Base-by-base conservation (phyloP, 1,284 basidiomycete species). In the Puccinia sorghi region DNA sequence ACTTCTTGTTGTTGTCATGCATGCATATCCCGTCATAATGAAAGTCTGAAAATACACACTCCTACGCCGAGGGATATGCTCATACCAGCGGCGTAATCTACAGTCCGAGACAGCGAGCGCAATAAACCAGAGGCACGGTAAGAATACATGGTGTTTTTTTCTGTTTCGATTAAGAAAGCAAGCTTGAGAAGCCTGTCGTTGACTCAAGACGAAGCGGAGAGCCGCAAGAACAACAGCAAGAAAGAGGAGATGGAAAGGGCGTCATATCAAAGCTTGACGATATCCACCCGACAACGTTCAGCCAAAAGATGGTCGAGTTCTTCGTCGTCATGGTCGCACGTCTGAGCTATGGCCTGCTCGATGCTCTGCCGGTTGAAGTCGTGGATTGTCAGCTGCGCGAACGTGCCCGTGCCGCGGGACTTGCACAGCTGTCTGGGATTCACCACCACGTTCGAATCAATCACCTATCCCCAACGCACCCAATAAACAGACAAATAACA, bases 371-470 rank as follows among this genome's bases (percentile, higher is more conserved):
- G 79, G 52, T 81, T 80, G 54, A 82, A 80, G n/a, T 83, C 82
- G 37, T 83, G 81, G 48, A 84, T 82, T 25, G 82, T 82, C 13
- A 84, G 72, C 20, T 82, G 79, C 15, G 82, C 83, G 37, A 81
- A 84, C 9, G 83, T 83, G 1, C 83, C 83, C 0, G 87, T 41
- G 87, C 87, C 83, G 90, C 90, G 25, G 86, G 86, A 72, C 91
- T 83, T 83, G 87, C 90, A 0, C 90, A 90, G 3, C n/a, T 77
- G 74, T 48, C 64, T 52, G 2, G 74, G 74, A 32, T 77, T 77
- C 17, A 70, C 64, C 3, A 77, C 56, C 4, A 77, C 64, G 22
- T 64, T 77, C 12, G 74, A 77, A 27, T 77, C 74, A 22, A 77
- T 56, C 11, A 50, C 48, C 74, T 77, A 25, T n/a, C 22, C 32